A percentile compares a stretch with the other conserved stretches of the same genome.
These are phyloP conservation scores for Phytophthora syringae DNA, from an alignment of 352 stramenopile species.

Conservation along the genomic window DNA sequence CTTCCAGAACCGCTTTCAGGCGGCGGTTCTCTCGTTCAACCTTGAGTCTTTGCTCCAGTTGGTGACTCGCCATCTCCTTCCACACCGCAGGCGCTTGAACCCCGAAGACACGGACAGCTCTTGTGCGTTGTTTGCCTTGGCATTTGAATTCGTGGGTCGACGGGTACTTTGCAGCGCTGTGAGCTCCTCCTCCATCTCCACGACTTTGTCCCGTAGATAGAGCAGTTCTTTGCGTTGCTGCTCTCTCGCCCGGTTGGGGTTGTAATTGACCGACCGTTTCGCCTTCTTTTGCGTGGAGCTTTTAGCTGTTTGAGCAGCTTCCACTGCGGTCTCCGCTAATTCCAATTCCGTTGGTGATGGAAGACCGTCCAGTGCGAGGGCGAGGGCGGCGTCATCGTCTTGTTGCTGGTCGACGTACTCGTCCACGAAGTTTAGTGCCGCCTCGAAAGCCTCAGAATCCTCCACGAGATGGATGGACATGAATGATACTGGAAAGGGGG, in stretches of 20 bases:
- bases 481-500: no score
- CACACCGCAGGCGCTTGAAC: conserved; percentile 33
- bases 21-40: conserved; percentile 63
- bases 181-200: conserved; percentile 50
- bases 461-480: conserved; percentile 28
- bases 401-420: conserved; percentile 15
- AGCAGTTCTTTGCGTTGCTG: conserved; percentile 47
- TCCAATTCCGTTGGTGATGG: conserved; percentile 20
- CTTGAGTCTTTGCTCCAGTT: conserved; percentile 52
- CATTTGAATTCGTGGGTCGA: neutral
- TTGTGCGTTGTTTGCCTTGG: neutral
- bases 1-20: conserved; percentile 58
- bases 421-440: conserved; percentile 44
- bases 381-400: conserved; percentile 7
- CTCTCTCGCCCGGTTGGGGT: conserved; percentile 47
- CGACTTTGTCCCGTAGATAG: conserved; percentile 51
- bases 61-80: conserved; percentile 49
- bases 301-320: neutral
- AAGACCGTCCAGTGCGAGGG: conserved; percentile 21
- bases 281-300: conserved; percentile 15
- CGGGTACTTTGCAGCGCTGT: conserved; percentile 30
- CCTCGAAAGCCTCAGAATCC: conserved; percentile 36
- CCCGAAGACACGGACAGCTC: neutral
- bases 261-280: conserved; percentile 39
- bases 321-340: conserved; percentile 10